Evolutionary conservation across 495 filamentous ascomycete genomes (phyloP).

Genomic region (Gamarada debralockiae): DNA sequence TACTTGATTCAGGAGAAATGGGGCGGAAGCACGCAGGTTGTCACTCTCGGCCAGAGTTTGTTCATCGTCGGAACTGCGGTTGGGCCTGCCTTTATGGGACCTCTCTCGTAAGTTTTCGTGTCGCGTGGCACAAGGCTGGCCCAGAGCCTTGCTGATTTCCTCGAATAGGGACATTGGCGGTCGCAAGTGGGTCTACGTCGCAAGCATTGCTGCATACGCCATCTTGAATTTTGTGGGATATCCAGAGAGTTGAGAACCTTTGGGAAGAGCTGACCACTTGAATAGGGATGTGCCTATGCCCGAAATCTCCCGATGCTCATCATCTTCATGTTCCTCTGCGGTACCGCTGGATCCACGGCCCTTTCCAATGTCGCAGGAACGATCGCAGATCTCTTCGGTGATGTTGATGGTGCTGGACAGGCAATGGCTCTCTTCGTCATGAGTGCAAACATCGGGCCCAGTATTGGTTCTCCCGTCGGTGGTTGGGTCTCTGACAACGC

Average conservation of each 20-base stretch:
- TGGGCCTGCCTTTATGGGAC: constrained; percentile 64
- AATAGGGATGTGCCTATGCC: constrained; percentile 29
- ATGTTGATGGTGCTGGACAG: constrained; percentile 32
- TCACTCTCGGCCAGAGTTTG: constrained; percentile 66
- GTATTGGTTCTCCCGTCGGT: constrained; percentile 32
- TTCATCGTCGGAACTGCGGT: constrained; percentile 78
- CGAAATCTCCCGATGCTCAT: constrained; percentile 35
- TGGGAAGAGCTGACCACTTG: neutral
- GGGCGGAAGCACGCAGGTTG: constrained; percentile 41
- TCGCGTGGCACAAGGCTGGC: neutral
- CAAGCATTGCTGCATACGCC: constrained; percentile 28
- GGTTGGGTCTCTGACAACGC: constrained; percentile 30
- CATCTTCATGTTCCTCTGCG: constrained; percentile 35
- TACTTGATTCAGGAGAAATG: constrained; percentile 27
- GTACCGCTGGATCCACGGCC: constrained; percentile 32
- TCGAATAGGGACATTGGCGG: constrained; percentile 31
- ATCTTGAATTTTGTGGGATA: constrained; percentile 28
- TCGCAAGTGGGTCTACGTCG: constrained; percentile 37
- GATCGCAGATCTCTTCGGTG: constrained; percentile 34
- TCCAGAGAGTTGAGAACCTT: neutral
- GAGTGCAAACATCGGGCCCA: constrained; percentile 32
- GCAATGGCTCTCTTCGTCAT: constrained; percentile 36
- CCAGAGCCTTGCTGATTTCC: neutral
- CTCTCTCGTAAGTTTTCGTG: constrained; percentile 59
- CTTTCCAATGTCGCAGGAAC: constrained; percentile 36